Conservation (phyloP, 768 basidiomycete species). For the Calocybe gangraenosa region DNA sequence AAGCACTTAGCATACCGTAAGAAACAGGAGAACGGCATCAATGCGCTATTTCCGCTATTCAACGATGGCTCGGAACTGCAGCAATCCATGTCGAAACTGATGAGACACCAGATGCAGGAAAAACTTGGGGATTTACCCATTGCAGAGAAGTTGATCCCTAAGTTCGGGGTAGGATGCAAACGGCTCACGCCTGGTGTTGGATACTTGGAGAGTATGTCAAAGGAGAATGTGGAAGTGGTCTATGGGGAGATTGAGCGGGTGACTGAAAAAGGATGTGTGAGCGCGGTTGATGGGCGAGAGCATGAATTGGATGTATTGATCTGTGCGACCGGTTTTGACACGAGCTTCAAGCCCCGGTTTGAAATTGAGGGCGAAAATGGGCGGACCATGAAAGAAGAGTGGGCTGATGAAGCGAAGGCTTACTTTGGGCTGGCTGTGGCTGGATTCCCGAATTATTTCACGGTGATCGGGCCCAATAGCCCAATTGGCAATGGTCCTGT, state of each 20-base stretch:
- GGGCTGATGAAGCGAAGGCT: conserved; percentile 25
- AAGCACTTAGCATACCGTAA: conserved; percentile 41
- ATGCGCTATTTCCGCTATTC: conserved; percentile 25
- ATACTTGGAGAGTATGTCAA: conserved; percentile 28
- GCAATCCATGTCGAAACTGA: conserved; percentile 17
- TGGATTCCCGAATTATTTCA: conserved; percentile 33
- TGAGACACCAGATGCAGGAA: conserved; percentile 35
- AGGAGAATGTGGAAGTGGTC: conserved; percentile 28
- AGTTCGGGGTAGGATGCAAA: conserved; percentile 30
- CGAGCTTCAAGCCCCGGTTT: conserved; percentile 29
- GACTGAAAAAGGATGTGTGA: conserved; percentile 25
- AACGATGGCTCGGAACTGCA: conserved; percentile 32
- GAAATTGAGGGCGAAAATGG: conserved; percentile 24
- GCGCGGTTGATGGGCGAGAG: conserved; percentile 22
- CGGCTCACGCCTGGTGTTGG: conserved; percentile 30
- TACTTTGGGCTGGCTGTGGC: conserved; percentile 28
- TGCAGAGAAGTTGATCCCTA: conserved; percentile 32
- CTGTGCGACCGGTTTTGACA: conserved; percentile 36
- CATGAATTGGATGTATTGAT: conserved; percentile 29
- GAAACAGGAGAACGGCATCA: conserved; percentile 33
- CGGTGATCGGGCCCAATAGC: conserved; percentile 28
- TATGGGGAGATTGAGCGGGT: conserved; percentile 24
- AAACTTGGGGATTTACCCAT: conserved; percentile 38
- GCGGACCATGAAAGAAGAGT: conserved; percentile 25
- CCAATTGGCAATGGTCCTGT: conserved; percentile 31